Base-by-base conservation (phyloP, 164 flowering plant species). In the Chimonanthus praecox region DNA sequence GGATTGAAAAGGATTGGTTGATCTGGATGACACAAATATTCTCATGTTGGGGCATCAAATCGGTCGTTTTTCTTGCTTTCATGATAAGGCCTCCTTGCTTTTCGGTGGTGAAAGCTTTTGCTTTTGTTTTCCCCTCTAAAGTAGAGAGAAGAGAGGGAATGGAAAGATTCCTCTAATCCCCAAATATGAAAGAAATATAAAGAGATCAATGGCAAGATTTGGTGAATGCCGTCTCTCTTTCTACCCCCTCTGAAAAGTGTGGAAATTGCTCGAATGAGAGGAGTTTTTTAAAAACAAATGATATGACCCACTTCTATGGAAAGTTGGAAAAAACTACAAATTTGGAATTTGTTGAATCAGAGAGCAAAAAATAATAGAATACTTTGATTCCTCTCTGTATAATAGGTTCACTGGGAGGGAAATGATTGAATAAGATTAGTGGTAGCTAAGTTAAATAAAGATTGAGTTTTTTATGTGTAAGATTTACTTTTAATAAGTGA, bases 51-150 rank as follows among this genome's bases (percentile, higher is more conserved):
- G 79, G 80, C 58, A 88, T 89, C 97, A 79, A 86, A 88, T 90
- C 89, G 75, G 80, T 70, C 60, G 73, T 65, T 64, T 86, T 85
- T 81, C 86, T 86, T 79, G 77, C 92, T 89, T 89, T 89, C 88
- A 87, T 91, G 83, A 91, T 91, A 88, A 87, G 88, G 87, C 81
- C 84, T 79, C 76, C 69, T 76, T 88, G 33, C 94, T 93, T 91
- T 92, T 90, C 95, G 95, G 94, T 92, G 94, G 87, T 88, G 51
- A 33, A 33, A 47, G 50, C 71, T 67, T 49, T 66, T 65, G 67
- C 70, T 18, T 65, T 82, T 82, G 77, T 70, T 77, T 67, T 58
- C 33, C 33, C 33, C 58, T 33, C 33, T 10, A 54, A 54, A 54
- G 60, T 54, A n/a, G 60, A 54, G 16, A 10, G 16, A 33, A 33